These are phyloP conservation scores for Stentor coeruleus DNA, from an alignment of 73 alveolate species.

Conservation along the genomic window DNA sequence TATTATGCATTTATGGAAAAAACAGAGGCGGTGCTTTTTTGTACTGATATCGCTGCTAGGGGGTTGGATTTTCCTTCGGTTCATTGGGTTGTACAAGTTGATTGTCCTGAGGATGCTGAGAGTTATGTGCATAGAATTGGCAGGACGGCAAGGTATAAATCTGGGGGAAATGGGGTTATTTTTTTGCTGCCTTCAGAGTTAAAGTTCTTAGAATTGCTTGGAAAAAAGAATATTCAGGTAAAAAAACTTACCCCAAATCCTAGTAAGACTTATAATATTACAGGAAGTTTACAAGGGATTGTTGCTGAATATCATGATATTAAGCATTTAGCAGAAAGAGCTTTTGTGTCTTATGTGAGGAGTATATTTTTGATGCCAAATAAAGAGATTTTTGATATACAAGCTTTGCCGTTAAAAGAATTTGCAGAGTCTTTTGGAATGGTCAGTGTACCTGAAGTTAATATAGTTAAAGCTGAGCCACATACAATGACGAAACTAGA, in stretches of 20 bases:
- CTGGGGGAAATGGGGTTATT: slow-evolving; percentile 91
- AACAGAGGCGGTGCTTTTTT: slow-evolving; percentile 69
- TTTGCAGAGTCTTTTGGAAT: slow-evolving; percentile 89
- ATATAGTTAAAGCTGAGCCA: slow-evolving; percentile 43
- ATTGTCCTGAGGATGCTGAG: slow-evolving; percentile 81
- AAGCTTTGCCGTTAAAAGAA: slow-evolving; percentile 56
- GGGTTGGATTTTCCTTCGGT: slow-evolving; percentile 95
- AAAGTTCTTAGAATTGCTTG: slow-evolving; percentile 63
- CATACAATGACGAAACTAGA: slow-evolving; percentile 54
- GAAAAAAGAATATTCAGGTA: slow-evolving; percentile 62
- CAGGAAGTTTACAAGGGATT: slow-evolving; percentile 66
- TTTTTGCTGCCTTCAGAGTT: slow-evolving; percentile 75
- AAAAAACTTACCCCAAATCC: slow-evolving; percentile 82
- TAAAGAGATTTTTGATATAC: slow-evolving; percentile 80
- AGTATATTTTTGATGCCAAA: slow-evolving; percentile 72
- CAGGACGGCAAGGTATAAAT: slow-evolving; percentile 93
- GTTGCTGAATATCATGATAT: slow-evolving; percentile 85
- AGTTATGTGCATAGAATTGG: slow-evolving; percentile 94
- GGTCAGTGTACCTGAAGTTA: slow-evolving; percentile 80
- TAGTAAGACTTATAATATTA: slow-evolving; percentile 68
- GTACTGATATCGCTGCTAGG: slow-evolving; percentile 89
- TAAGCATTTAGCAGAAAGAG: slow-evolving; percentile 90
- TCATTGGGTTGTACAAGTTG: slow-evolving; percentile 89
- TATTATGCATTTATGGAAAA: slow-evolving; percentile 77
- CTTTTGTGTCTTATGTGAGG: slow-evolving; percentile 86